Percentiles rank a stretch among this genome's conserved stretches.
Conservation (phyloP, 192 early-diverging fungal genomes). For the Coemansia sp. region DNA sequence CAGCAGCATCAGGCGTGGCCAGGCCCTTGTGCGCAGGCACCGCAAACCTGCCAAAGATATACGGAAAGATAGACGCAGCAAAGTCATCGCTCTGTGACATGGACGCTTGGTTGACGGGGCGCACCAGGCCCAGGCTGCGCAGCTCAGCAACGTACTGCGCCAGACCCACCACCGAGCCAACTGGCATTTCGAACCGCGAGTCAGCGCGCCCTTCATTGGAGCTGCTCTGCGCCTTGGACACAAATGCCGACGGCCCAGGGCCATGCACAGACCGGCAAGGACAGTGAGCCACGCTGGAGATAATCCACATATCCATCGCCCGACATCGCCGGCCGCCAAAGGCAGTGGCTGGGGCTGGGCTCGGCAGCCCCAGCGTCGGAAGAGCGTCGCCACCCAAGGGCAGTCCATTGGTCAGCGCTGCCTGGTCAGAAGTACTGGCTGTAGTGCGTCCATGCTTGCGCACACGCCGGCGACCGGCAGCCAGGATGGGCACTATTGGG, state of each 20-base stretch:
- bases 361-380: slow-evolving; percentile 22
- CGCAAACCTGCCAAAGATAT: slow-evolving; percentile 46
- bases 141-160: slow-evolving; percentile 31
- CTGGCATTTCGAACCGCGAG: slow-evolving; percentile 11
- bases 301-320: slow-evolving; percentile 34
- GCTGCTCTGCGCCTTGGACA: slow-evolving; percentile 7
- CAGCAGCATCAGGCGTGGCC: slow-evolving; percentile 29
- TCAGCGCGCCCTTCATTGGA: not conserved
- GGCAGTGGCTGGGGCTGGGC: not conserved
- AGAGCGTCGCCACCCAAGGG: slow-evolving; percentile 5
- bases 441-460: slow-evolving; percentile 3
- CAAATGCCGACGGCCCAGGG: slow-evolving; percentile 44
- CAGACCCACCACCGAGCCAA: slow-evolving; percentile 33
- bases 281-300: slow-evolving; percentile 45
- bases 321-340: not conserved
- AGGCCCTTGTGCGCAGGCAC: slow-evolving; percentile 31
- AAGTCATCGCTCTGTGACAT: slow-evolving; percentile 24
- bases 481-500: not conserved
- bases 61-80: slow-evolving; percentile 29
- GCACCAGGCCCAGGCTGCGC: slow-evolving; percentile 33
- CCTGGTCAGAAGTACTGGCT: not conserved
- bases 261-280: slow-evolving; percentile 44
- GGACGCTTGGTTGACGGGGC: slow-evolving; percentile 29
- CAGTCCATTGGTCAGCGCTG: not conserved
- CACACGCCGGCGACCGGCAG: not conserved